Evolutionary conservation across 306 rosid genomes (phyloP).

Genomic region (Cucumis hystrix): DNA sequence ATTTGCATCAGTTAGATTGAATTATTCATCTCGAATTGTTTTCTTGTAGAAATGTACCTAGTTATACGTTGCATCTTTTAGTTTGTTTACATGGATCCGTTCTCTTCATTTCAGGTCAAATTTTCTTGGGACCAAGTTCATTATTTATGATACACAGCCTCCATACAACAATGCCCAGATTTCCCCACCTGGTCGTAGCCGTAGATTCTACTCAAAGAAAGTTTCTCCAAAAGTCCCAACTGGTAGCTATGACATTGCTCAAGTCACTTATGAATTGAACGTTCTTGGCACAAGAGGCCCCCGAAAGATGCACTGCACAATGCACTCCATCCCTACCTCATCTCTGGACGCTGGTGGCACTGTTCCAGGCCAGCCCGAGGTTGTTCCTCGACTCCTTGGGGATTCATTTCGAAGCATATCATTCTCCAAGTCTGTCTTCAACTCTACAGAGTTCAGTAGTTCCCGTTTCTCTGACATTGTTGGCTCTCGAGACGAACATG

Average conservation of each 20-base stretch:
- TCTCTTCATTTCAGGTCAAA: constrained; percentile 51
- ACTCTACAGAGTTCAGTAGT: constrained; percentile 65
- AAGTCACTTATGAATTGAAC: constrained; percentile 72
- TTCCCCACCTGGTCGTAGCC: constrained; percentile 63
- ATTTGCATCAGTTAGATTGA: too few relatives aligned
- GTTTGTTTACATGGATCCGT: neutral
- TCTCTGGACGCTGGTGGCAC: constrained; percentile 60
- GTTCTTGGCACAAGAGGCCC: constrained; percentile 95
- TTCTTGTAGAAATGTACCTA: neutral
- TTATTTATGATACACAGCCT: constrained; percentile 78
- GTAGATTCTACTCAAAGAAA: constrained; percentile 77
- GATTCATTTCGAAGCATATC: constrained; percentile 70
- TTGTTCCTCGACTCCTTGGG: constrained; percentile 46
- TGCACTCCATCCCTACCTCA: constrained; percentile 80
- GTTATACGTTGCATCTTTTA: neutral
- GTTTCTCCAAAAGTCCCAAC: constrained; percentile 91
- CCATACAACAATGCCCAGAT: constrained; percentile 42
- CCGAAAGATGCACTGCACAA: constrained; percentile 77
- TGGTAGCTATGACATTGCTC: constrained; percentile 85
- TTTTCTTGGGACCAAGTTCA: constrained; percentile 86
- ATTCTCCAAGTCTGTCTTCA: constrained; percentile 55
- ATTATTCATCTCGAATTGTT: neutral
- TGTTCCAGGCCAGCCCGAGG: constrained; percentile 71
- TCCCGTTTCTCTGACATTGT: constrained; percentile 59
- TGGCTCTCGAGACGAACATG: constrained; percentile 33